Percentiles rank a stretch among this genome's conserved stretches.
Conservation (phyloP, 2,329 filamentous ascomycete species). For the Ophiognomonia clavigignenti-juglandacearum region DNA sequence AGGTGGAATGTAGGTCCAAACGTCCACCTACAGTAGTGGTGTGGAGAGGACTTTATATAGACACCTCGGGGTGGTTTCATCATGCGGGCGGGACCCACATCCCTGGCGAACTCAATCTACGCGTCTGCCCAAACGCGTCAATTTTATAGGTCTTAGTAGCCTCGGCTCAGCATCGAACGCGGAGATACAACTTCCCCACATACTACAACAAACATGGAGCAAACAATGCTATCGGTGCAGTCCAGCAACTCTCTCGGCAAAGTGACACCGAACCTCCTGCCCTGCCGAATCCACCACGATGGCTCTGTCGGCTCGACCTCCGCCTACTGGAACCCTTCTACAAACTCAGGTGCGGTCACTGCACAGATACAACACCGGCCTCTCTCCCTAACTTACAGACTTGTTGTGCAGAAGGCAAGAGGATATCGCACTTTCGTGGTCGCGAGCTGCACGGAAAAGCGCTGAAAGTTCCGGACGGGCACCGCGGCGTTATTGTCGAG, state of each 20-base stretch:
- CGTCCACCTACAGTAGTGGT: too few species aligned
- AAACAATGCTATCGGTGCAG: constrained; percentile 37
- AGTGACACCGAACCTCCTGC: constrained; percentile 66
- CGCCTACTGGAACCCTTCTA: constrained; percentile 65
- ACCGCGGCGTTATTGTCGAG: constrained; percentile 59
- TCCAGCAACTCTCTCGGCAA: constrained; percentile 24
- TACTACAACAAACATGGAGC: constrained; percentile 29
- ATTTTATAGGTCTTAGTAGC: too few species aligned
- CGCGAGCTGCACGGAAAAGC: constrained; percentile 68
- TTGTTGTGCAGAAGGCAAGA: constrained; percentile 38
- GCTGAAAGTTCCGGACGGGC: constrained; percentile 65
- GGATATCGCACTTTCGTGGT: constrained; percentile 69
- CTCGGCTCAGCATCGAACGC: not conserved
- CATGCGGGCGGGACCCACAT: too few species aligned
- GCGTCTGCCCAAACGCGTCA: too few species aligned
- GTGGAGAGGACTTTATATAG: too few species aligned
- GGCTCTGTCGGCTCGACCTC: constrained; percentile 61
- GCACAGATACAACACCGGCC: not conserved
- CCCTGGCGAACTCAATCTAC: too few species aligned
- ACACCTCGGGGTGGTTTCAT: too few species aligned
- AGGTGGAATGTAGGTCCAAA: too few species aligned
- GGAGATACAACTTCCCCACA: not conserved
- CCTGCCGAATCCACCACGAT: constrained; percentile 74
- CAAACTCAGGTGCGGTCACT: constrained; percentile 16
- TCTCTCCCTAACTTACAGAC: constrained; percentile 6